A percentile compares a stretch with the other conserved stretches of the same genome.
Conservation (phyloP, 352 stramenopile genomes). For the Pythium insidiosum region DNA sequence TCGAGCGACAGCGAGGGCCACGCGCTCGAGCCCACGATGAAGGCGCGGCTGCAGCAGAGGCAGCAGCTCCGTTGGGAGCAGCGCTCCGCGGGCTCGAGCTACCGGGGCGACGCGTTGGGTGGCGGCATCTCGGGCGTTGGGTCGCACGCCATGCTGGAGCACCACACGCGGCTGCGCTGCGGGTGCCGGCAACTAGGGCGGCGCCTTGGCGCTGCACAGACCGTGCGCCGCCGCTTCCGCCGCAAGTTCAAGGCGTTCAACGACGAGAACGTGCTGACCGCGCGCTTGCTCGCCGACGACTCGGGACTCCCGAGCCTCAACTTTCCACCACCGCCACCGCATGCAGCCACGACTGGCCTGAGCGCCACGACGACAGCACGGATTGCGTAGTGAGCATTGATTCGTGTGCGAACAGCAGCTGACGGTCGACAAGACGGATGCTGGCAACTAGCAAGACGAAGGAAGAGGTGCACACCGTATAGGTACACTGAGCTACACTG, state of each 20-base stretch:
- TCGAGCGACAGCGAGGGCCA: neutral
- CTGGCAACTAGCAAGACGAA: no score
- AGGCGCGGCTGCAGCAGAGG: no score
- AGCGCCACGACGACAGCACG: no score
- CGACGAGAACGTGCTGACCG: conserved; percentile 17
- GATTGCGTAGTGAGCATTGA: no score
- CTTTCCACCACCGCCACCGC: no score
- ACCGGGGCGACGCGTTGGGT: neutral
- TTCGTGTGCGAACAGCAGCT: no score
- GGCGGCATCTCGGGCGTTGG: neutral
- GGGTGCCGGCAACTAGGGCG: conserved; percentile 18
- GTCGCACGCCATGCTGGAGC: neutral
- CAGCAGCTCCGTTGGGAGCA: neutral
- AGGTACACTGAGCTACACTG: no score
- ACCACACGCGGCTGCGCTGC: conserved; percentile 1
- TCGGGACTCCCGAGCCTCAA: neutral
- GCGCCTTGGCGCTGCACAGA: conserved; percentile 1
- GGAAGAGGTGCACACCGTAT: no score
- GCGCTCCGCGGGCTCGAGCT: neutral
- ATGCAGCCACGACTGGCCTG: no score
- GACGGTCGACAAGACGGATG: no score
- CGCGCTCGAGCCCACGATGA: neutral
- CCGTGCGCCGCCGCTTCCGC: conserved; percentile 7
- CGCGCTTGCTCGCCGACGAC: conserved; percentile 7
- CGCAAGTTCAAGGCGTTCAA: conserved; percentile 4